Conservation (phyloP, 257 asterid species). For the Dorcoceras hygrometricum region DNA sequence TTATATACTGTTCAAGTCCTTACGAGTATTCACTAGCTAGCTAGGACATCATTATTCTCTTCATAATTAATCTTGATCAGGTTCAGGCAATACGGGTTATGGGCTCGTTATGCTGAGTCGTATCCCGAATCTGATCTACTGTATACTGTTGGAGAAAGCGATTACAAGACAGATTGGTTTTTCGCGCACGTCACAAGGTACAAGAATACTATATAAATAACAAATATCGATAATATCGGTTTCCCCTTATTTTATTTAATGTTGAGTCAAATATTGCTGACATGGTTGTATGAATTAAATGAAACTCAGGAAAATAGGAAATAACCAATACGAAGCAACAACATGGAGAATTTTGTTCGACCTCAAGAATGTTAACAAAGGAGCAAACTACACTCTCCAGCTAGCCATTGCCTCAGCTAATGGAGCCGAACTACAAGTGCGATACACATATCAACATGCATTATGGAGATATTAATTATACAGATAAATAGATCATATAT, state of each 20-base stretch:
- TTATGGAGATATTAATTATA: neutral
- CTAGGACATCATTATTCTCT: neutral
- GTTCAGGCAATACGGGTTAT: conserved; percentile 62
- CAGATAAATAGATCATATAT: neutral
- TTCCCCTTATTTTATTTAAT: too few species aligned
- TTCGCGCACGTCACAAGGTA: conserved; percentile 61
- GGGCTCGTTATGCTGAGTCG: conserved; percentile 45
- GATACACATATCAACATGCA: neutral
- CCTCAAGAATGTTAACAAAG: neutral
- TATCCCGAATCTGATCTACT: conserved; percentile 43
- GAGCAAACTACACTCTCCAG: conserved; percentile 32
- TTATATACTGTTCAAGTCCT: neutral
- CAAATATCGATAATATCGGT: too few species aligned
- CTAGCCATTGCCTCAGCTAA: conserved; percentile 37
- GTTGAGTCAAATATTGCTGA: too few species aligned
- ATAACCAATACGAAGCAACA: conserved; percentile 9
- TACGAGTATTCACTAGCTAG: neutral
- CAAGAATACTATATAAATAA: too few species aligned
- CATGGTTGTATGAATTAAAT: too few species aligned
- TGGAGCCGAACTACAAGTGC: conserved; percentile 32
- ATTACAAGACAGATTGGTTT: conserved; percentile 55
- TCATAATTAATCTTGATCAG: conserved; percentile 28
- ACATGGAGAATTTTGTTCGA: conserved; percentile 35
- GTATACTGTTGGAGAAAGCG: conserved; percentile 42
- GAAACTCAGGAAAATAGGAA: conserved; percentile 20